Evolutionary conservation across 1,284 basidiomycete genomes (phyloP).

Genomic region (Coniferiporia sulphurascens): DNA sequence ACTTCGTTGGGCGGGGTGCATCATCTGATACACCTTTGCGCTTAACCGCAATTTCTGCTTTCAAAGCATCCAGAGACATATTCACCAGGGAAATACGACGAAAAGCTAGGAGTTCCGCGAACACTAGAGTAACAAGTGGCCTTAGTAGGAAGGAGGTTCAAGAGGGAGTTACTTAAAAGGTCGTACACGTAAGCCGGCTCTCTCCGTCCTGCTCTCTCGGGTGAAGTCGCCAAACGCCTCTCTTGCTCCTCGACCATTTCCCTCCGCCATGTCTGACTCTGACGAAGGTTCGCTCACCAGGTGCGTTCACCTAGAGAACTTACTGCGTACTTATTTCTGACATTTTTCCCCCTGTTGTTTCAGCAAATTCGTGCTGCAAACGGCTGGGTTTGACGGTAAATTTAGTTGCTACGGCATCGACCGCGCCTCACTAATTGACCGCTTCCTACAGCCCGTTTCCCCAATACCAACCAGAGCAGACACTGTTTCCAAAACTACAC

Average conservation of each 20-base stretch:
- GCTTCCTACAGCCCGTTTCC: conserved; percentile 72
- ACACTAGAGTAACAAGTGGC: too few relatives aligned
- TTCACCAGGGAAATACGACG: neutral
- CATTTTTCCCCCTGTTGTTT: conserved; percentile 20
- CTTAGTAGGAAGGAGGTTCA: too few relatives aligned
- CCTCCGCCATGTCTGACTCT: conserved; percentile 56
- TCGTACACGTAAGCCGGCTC: neutral
- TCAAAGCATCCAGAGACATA: conserved; percentile 73
- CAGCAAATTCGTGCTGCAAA: conserved; percentile 82
- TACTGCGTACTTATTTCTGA: conserved; percentile 12
- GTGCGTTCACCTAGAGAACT: conserved; percentile 31
- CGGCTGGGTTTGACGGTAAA: conserved; percentile 82
- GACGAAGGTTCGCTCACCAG: conserved; percentile 41
- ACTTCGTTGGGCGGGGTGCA: conserved; percentile 62
- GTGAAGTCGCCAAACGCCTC: conserved; percentile 7
- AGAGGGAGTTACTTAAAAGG: neutral
- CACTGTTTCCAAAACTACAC: conserved; percentile 98
- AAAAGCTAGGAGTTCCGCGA: neutral
- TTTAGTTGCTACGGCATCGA: conserved; percentile 11
- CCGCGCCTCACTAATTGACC: neutral
- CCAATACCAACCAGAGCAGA: conserved; percentile 92
- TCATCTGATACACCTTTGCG: conserved; percentile 62
- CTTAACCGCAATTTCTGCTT: conserved; percentile 84
- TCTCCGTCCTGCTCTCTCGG: conserved; percentile 1
- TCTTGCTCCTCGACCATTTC: neutral